Conservation (phyloP, 2,329 filamentous ascomycete species). For the Albophoma yamanashiensis region DNA sequence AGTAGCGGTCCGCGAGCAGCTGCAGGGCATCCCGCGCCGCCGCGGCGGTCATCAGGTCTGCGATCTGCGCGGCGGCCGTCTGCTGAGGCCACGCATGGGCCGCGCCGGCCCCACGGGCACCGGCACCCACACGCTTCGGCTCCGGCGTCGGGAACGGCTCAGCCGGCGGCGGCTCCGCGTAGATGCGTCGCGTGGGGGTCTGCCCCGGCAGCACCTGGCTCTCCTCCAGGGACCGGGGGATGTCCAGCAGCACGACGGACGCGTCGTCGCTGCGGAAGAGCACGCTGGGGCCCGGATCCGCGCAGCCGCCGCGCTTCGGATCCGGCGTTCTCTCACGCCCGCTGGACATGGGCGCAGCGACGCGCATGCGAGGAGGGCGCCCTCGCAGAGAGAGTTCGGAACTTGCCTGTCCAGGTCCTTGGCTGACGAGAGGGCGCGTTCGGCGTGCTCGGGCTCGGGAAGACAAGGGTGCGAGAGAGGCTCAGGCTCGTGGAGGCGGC, state of each 20-base stretch:
- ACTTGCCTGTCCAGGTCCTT: background rate
- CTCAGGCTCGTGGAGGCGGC: background rate
- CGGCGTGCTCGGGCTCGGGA: background rate
- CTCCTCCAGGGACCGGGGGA: conserved; percentile 58
- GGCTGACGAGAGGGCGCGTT: background rate
- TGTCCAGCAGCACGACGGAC: conserved; percentile 52
- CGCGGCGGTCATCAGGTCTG: conserved; percentile 42
- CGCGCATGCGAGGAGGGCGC: background rate
- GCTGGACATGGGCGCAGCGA: background rate
- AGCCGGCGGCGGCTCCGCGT: conserved; percentile 32
- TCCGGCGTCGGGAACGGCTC: conserved; percentile 43
- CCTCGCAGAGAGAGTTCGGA: no score
- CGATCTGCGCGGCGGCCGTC: conserved; percentile 36
- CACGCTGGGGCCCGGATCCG: conserved; percentile 11
- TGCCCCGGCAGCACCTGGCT: conserved; percentile 42
- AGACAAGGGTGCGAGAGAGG: background rate
- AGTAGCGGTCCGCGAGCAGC: conserved; percentile 19
- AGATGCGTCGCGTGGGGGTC: conserved; percentile 26
- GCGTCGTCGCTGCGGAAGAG: conserved; percentile 22
- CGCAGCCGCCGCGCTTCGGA: background rate
- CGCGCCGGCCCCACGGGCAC: background rate
- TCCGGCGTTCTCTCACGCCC: background rate
- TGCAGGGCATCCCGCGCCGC: conserved; percentile 33
- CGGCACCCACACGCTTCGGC: conserved; percentile 8
- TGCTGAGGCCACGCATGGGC: conserved; percentile 18